phyloP scores from a whole-genome alignment of 768 basidiomycete genomes.

The Leccinum olivaceopallidum region DNA sequence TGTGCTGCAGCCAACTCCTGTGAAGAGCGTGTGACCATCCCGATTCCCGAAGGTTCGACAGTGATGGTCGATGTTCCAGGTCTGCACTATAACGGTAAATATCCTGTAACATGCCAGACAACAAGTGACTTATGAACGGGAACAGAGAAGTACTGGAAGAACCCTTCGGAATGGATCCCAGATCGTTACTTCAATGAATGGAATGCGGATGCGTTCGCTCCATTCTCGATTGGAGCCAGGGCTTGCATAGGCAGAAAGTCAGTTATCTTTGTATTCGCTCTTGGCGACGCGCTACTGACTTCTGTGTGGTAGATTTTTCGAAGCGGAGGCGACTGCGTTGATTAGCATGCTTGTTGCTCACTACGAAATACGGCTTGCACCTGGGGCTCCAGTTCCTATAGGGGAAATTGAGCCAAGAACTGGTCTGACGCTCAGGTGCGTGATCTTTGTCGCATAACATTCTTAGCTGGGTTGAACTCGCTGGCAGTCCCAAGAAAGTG shows the following conservation, averaged over 20 bases:
- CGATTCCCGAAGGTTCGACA: background rate
- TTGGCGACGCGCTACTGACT: too few species aligned
- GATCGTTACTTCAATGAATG: conserved; percentile 1
- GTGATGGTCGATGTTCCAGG: background rate
- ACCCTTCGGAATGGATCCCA: background rate
- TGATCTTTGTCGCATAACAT: too few species aligned
- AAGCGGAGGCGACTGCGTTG: too few species aligned
- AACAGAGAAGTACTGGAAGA: background rate
- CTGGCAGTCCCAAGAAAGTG: too few species aligned
- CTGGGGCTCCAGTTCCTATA: background rate
- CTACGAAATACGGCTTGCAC: too few species aligned
- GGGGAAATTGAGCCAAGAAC: background rate
- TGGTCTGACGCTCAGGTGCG: background rate
- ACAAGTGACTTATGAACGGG: background rate
- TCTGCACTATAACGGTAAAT: background rate
- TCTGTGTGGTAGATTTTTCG: too few species aligned
- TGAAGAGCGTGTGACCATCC: background rate
- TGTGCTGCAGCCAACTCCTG: background rate
- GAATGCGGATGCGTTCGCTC: background rate
- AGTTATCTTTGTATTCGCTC: background rate
- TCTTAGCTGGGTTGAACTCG: too few species aligned
- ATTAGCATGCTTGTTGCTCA: too few species aligned
- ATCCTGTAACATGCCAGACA: background rate
- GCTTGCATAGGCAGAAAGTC: conserved; percentile 5
- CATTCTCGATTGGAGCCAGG: conserved; percentile 1